Percentiles rank a stretch among this genome's conserved stretches.
These are phyloP conservation scores for Hypericum perforatum DNA, from an alignment of 345 rosid species.

Conservation along the genomic window DNA sequence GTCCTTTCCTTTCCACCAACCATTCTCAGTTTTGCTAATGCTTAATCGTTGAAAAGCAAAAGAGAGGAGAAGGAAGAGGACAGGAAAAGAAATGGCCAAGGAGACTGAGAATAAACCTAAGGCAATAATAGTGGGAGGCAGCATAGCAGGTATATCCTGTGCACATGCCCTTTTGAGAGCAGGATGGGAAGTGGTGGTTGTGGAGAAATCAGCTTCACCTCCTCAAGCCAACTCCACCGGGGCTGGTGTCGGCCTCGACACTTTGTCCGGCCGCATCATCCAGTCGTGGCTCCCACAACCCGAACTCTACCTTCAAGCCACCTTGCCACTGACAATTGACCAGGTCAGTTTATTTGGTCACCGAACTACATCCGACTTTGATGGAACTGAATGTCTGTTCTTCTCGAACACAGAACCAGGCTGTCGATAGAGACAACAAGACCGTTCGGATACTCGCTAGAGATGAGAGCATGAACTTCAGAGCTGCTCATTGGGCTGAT, in stretches of 20 bases:
- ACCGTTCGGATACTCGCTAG: constrained; percentile 33
- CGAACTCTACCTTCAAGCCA: constrained; percentile 9
- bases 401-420: constrained; percentile 39
- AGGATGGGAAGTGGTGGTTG: constrained; percentile 19
- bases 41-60: background rate
- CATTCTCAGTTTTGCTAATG: too few relatives aligned
- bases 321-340: constrained; percentile 13
- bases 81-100: too few relatives aligned
- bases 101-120: constrained; percentile 9
- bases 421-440: constrained; percentile 33
- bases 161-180: constrained; percentile 49
- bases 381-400: background rate
- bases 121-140: constrained; percentile 66
- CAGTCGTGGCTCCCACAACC: constrained; percentile 10
- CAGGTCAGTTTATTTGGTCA: constrained; percentile 4
- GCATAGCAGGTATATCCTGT: constrained; percentile 71
- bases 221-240: constrained; percentile 21
- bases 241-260: constrained; percentile 23
- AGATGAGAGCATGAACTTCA: constrained; percentile 57
- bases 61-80: background rate
- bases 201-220: constrained; percentile 16
- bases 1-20: too few relatives aligned
- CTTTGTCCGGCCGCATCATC: constrained; percentile 4
- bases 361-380: too few relatives aligned
- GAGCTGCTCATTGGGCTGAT: constrained; percentile 79